Percentiles rank a stretch among this genome's conserved stretches.
Conservation (phyloP, 169 alveolate genomes). For the Besnoitia besnoiti region DNA sequence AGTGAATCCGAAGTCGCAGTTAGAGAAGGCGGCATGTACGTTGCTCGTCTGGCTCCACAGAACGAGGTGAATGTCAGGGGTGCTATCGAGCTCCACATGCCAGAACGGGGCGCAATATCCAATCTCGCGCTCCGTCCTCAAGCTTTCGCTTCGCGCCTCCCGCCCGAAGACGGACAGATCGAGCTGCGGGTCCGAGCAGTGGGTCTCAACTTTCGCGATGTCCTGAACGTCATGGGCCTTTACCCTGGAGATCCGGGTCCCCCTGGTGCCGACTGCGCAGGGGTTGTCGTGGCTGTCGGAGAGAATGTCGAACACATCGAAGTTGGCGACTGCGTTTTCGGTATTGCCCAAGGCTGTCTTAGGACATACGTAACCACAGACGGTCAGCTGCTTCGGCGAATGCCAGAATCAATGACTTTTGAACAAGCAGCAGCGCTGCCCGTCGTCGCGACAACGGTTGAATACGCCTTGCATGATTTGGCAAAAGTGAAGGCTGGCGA, state of each 20-base stretch:
- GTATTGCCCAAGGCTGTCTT: slow-evolving; percentile 79
- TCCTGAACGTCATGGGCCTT: slow-evolving; percentile 78
- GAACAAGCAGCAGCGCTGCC: slow-evolving; percentile 78
- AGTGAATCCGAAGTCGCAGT: slow-evolving; percentile 57
- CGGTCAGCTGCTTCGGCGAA: slow-evolving; percentile 63
- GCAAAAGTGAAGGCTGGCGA: slow-evolving; percentile 77
- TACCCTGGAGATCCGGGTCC: slow-evolving; percentile 87
- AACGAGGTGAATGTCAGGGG: slow-evolving; percentile 60
- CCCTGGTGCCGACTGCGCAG: slow-evolving; percentile 82
- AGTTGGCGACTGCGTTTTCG: slow-evolving; percentile 77
- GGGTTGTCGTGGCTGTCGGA: slow-evolving; percentile 75
- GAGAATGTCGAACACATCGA: slow-evolving; percentile 54
- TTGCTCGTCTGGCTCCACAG: slow-evolving; percentile 57
- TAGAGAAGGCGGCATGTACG: slow-evolving; percentile 49
- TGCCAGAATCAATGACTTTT: slow-evolving; percentile 70
- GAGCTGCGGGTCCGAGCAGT: slow-evolving; percentile 70
- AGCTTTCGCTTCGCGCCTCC: slow-evolving; percentile 66
- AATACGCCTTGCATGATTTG: slow-evolving; percentile 75
- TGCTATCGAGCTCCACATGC: slow-evolving; percentile 69
- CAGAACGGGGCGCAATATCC: slow-evolving; percentile 72
- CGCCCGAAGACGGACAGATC: slow-evolving; percentile 67
- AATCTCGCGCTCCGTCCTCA: slow-evolving; percentile 71
- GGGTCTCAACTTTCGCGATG: slow-evolving; percentile 79
- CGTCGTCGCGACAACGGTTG: slow-evolving; percentile 76
- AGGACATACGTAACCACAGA: slow-evolving; percentile 68